Evolutionary conservation across 371 early-diverging fungal species (phyloP), one percentile per base, ranked within the genome.

Genomic region (Saksenaea oblongispora): DNA sequence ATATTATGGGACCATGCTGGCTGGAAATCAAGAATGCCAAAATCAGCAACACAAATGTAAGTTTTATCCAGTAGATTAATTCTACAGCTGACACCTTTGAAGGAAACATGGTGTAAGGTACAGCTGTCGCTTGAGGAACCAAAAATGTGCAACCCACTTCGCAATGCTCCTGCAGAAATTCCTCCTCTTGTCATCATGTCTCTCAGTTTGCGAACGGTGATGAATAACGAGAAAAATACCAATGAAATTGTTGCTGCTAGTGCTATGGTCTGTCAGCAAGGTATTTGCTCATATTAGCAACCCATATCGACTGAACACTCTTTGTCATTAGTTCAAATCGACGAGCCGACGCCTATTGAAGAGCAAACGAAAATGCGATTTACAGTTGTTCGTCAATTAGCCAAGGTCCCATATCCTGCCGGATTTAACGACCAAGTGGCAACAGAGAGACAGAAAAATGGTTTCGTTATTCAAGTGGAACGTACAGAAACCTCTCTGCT

Each of bases 1-100:
- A 94, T 65, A 78, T 99, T 34, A 98, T 96, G 97, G 99, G 99
- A 1, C 99, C 99, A 2, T 91, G 92, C 65, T 99, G 99, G 99
- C 75, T 99, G 5, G 74, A 83, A 31, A 81, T 98, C 37, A 72
- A 66, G 34, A 64, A 85, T 35, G 78, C 87, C 4, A 63, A 62
- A 36, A 62, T 84, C 9, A 75, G 64, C 47, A 72, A 61, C 34
- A 76, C 70, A 10, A 86, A 80, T 61, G 88, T 85, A 75, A 66
- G 71, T 67, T 34, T n/a, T 2, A 34, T 28, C 5, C 8, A 17
- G 13, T 44, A 39, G 15, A 18, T n/a, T 26, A 5, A 24, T 14
- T 14, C 14, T 31, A 1, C 10, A 8, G 22, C 7, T 28, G 14
- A 35, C 11, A 9, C 13, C 10, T 88, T 47, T 54, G 0, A 34